A percentile compares a stretch with the other conserved stretches of the same genome.
phyloP scores from a whole-genome alignment of 306 rosid species.

The Fragaria iinumae region DNA sequence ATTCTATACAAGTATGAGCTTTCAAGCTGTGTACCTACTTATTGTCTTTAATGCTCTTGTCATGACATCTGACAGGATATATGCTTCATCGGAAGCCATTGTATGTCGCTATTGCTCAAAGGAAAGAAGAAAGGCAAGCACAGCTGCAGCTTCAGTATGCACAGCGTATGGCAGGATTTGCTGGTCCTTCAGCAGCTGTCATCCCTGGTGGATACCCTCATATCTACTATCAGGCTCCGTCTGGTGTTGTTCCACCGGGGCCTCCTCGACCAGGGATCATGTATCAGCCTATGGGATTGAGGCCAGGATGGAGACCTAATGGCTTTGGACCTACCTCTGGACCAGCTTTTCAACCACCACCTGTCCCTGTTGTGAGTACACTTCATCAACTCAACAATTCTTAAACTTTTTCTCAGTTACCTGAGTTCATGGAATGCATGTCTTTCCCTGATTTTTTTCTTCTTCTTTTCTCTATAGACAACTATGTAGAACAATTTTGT shows the following conservation, averaged over 20 bases:
- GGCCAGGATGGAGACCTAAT: conserved; percentile 70
- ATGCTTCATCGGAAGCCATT: conserved; percentile 84
- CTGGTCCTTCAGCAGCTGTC: conserved; percentile 54
- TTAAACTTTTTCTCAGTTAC: not conserved
- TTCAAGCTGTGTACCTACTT: too few species aligned
- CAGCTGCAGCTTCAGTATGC: conserved; percentile 65
- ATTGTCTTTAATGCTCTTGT: not conserved
- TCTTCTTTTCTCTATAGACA: not conserved
- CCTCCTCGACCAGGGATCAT: conserved; percentile 56
- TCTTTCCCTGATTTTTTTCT: not conserved
- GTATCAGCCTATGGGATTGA: conserved; percentile 60
- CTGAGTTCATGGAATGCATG: not conserved
- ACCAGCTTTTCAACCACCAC: conserved; percentile 58
- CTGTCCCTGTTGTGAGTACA: conserved; percentile 51
- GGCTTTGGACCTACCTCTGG: conserved; percentile 55
- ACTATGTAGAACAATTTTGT: not conserved
- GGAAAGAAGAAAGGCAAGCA: conserved; percentile 80
- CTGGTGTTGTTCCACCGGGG: conserved; percentile 55
- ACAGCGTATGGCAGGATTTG: conserved; percentile 52
- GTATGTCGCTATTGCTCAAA: conserved; percentile 83
- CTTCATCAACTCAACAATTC: conserved; percentile 16
- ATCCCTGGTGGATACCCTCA: conserved; percentile 77
- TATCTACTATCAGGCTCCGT: conserved; percentile 53
- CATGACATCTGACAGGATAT: conserved; percentile 46
- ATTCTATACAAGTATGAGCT: not conserved